Percentiles rank a stretch among this genome's conserved stretches.
phyloP scores from a whole-genome alignment of 1,139 yeast species.

The Scheffersomyces parashehatae region DNA sequence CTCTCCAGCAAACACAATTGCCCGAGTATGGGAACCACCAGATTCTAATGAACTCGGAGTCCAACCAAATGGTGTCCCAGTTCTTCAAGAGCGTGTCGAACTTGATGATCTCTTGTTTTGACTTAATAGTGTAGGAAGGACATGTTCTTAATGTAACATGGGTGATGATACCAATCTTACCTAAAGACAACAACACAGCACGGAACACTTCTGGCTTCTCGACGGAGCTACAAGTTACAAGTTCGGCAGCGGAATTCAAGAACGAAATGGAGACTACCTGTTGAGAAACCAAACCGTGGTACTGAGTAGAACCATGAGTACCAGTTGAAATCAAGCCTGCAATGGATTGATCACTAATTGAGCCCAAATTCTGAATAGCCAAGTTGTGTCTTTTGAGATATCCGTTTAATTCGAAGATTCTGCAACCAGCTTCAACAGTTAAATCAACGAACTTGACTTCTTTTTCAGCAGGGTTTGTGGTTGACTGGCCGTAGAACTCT shows the following conservation, averaged over 20 bases:
- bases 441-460: conserved; percentile 79
- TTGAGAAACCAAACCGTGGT: conserved; percentile 86
- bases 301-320: conserved; percentile 93
- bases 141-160: conserved; percentile 85
- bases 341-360: conserved; percentile 89
- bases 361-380: conserved; percentile 89
- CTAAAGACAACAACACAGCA: conserved; percentile 86
- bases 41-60: conserved; percentile 85
- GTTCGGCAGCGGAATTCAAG: conserved; percentile 71
- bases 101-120: conserved; percentile 77
- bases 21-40: conserved; percentile 98
- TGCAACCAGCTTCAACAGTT: conserved; percentile 88
- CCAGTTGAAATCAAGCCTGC: conserved; percentile 97
- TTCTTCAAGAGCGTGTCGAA: conserved; percentile 68
- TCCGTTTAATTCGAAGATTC: conserved; percentile 77
- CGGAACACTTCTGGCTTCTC: conserved; percentile 70
- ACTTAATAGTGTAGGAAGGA: conserved; percentile 79
- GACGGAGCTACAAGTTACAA: conserved; percentile 66
- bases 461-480: conserved; percentile 23
- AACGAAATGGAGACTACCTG: conserved; percentile 79
- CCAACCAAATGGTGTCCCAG: conserved; percentile 81
- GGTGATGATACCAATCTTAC: conserved; percentile 88
- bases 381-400: conserved; percentile 61
- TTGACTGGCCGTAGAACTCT: conserved; percentile 39
- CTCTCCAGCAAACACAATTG: conserved; percentile 89